Evolutionary conservation across 345 rosid species (phyloP).

Genomic region (Pelargonium nanum): DNA sequence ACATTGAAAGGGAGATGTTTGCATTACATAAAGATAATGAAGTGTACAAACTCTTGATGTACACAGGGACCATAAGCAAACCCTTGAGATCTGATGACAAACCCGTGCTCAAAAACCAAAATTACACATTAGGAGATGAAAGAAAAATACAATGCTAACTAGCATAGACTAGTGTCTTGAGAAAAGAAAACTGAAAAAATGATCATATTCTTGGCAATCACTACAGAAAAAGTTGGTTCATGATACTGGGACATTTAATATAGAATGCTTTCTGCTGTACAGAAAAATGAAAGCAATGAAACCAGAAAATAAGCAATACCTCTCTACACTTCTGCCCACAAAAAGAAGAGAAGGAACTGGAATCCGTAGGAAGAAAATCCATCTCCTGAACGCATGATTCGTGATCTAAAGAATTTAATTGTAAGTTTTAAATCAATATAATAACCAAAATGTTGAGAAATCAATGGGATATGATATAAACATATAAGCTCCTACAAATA

Average conservation of each 20-base stretch:
- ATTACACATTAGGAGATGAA: neutral
- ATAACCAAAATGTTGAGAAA: conserved; percentile 12
- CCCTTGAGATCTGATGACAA: too few relatives aligned
- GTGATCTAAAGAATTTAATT: conserved; percentile 50
- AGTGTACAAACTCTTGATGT: too few relatives aligned
- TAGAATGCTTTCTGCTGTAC: neutral
- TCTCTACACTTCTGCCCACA: conserved; percentile 72
- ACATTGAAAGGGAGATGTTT: too few relatives aligned
- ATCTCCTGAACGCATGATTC: conserved; percentile 41
- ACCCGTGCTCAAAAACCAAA: too few relatives aligned
- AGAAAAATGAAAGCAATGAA: neutral
- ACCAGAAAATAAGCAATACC: conserved; percentile 35
- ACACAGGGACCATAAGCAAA: too few relatives aligned
- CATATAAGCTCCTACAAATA: conserved; percentile 5
- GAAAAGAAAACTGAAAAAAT: neutral
- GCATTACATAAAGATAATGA: too few relatives aligned
- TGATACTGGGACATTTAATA: neutral
- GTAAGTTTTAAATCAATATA: conserved; percentile 8
- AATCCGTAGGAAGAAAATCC: conserved; percentile 32
- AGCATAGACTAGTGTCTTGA: neutral
- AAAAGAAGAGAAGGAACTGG: conserved; percentile 32
- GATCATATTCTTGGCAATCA: neutral
- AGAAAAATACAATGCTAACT: neutral
- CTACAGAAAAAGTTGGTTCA: too few relatives aligned
- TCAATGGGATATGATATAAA: conserved; percentile 2